Percentiles rank a stretch among this genome's conserved stretches.
Conservation (phyloP, 2,329 filamentous ascomycete genomes). For the Ceratocystis ficicola region DNA sequence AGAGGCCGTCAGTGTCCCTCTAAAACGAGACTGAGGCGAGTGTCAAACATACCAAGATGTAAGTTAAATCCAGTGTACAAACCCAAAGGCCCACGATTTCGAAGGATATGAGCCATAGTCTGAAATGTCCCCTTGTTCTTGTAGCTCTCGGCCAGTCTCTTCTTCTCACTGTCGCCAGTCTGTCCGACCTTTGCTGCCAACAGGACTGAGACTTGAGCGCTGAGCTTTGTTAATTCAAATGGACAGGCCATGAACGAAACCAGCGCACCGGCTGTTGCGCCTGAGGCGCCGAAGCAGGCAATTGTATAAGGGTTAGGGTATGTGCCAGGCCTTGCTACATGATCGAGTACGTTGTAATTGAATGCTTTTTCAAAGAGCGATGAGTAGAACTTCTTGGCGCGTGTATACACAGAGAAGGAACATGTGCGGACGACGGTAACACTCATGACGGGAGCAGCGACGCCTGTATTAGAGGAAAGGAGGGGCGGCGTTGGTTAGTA, state of each 20-base stretch:
- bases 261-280: slow-evolving; percentile 64
- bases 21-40: background rate
- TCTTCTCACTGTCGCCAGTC: slow-evolving; percentile 36
- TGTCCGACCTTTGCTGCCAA: slow-evolving; percentile 41
- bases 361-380: slow-evolving; percentile 56
- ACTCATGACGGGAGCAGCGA: slow-evolving; percentile 66
- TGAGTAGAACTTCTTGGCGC: slow-evolving; percentile 60
- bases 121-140: slow-evolving; percentile 65
- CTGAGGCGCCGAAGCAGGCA: slow-evolving; percentile 63
- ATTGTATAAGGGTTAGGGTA: slow-evolving; percentile 63
- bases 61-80: slow-evolving; percentile 71
- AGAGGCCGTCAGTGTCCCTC: background rate
- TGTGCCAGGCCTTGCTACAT: slow-evolving; percentile 57
- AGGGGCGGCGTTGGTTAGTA: slow-evolving; percentile 3
- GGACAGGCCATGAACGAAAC: slow-evolving; percentile 76
- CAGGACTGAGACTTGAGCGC: slow-evolving; percentile 71
- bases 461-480: slow-evolving; percentile 37
- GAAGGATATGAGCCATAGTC: slow-evolving; percentile 65
- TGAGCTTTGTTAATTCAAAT: slow-evolving; percentile 82
- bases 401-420: slow-evolving; percentile 70
- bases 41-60: slow-evolving; percentile 53
- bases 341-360: slow-evolving; percentile 56
- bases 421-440: slow-evolving; percentile 66
- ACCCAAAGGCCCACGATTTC: slow-evolving; percentile 58
- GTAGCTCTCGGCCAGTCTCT: slow-evolving; percentile 54